phyloP scores from a whole-genome alignment of 805 yeast species.

The Phaffomyces opuntiae region DNA sequence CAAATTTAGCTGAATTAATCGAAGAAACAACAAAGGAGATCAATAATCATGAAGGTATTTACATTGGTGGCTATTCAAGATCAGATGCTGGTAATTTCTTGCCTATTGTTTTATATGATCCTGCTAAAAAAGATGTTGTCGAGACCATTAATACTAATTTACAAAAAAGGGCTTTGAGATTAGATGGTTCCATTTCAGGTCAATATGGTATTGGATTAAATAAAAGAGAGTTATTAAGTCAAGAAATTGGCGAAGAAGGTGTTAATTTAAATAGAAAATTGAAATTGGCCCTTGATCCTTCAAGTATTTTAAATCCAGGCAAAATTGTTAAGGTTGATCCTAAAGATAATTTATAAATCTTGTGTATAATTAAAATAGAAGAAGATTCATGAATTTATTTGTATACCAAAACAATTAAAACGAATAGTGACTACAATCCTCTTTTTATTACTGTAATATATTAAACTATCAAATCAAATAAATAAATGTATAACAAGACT shows the following conservation, averaged over 20 bases:
- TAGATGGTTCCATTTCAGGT: constrained; percentile 78
- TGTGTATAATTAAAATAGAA: no score
- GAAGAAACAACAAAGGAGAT: constrained; percentile 52
- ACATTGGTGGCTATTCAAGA: constrained; percentile 62
- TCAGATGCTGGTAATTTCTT: constrained; percentile 79
- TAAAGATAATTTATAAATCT: not conserved
- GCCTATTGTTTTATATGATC: constrained; percentile 50
- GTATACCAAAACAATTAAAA: no score
- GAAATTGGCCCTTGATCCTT: constrained; percentile 65
- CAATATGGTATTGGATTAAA: constrained; percentile 80
- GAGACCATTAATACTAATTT: constrained; percentile 45
- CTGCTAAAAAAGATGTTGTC: constrained; percentile 39
- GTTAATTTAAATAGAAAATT: constrained; percentile 62
- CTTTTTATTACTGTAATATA: no score
- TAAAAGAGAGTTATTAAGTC: constrained; percentile 48
- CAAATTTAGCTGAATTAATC: constrained; percentile 52
- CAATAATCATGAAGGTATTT: constrained; percentile 40
- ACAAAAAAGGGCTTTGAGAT: constrained; percentile 53
- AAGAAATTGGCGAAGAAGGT: constrained; percentile 60
- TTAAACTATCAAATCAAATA: no score
- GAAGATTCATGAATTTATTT: no score
- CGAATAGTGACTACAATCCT: no score
- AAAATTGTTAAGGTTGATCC: constrained; percentile 65
- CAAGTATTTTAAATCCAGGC: constrained; percentile 66
- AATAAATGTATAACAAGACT: no score